Conservation (phyloP, 176 grass and related monocot genomes). For the Oryza meridionalis region DNA sequence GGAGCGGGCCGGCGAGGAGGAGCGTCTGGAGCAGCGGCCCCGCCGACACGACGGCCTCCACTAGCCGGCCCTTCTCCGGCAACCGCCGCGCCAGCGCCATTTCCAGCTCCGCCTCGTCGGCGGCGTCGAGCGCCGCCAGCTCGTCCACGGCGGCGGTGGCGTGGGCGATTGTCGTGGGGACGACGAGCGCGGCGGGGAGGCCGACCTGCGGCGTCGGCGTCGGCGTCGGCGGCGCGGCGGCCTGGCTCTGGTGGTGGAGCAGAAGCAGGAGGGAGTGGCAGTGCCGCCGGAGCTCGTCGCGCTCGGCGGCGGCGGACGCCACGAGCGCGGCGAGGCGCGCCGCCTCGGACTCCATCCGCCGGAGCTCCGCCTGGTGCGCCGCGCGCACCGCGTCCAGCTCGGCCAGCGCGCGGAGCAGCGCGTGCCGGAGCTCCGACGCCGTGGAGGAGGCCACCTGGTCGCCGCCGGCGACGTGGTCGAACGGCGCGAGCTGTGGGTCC, state of each 20-base stretch:
- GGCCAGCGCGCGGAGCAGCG: slow-evolving; percentile 55
- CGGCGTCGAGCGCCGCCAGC: slow-evolving; percentile 21
- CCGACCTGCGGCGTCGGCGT: neutral
- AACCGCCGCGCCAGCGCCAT: slow-evolving; percentile 61
- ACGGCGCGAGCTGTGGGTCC: slow-evolving; percentile 24
- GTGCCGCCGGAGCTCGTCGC: slow-evolving; percentile 80
- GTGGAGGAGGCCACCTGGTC: neutral
- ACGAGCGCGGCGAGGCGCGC: slow-evolving; percentile 69
- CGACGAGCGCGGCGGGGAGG: neutral
- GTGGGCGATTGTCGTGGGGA: slow-evolving; percentile 10
- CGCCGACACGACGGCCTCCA: slow-evolving; percentile 80
- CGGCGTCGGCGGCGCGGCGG: neutral
- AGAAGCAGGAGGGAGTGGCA: slow-evolving; percentile 84
- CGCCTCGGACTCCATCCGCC: slow-evolving; percentile 64
- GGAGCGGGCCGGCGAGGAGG: slow-evolving; percentile 85
- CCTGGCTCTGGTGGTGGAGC: slow-evolving; percentile 50
- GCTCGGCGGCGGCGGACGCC: slow-evolving; percentile 66
- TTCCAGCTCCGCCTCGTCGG: slow-evolving; percentile 46
- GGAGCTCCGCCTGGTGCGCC: slow-evolving; percentile 71
- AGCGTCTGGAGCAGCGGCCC: slow-evolving; percentile 91
- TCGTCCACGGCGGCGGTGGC: neutral
- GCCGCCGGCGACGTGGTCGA: neutral
- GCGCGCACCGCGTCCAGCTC: slow-evolving; percentile 71
- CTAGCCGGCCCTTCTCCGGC: slow-evolving; percentile 79
- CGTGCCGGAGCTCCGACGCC: slow-evolving; percentile 61